Base-by-base conservation (phyloP, 129 eudicot species). In the Flaveria linearis region DNA sequence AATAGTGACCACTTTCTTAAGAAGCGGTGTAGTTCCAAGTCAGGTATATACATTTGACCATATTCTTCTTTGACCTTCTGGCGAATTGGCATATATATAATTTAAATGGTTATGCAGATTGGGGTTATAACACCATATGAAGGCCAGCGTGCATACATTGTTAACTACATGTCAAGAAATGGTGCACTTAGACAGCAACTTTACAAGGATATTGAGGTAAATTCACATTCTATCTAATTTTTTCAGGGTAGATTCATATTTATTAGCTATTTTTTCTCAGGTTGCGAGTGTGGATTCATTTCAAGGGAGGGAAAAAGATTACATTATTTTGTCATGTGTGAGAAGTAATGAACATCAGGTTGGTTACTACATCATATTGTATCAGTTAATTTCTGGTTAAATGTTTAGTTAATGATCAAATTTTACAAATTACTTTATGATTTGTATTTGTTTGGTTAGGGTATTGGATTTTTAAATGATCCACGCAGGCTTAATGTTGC, bases 251-350 rank as follows among this genome's bases (percentile, higher is more conserved):
- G 26, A 71, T 16, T 30, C 28, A 28, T 17, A n/a, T 13, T 43
- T 12, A 45, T 6, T 13, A 69, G 26, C 75, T 70, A 51, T 1
- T 25, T 51, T 16, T 67, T 43, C 46, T 12, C 87, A 92, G 96
- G 98, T 92, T 70, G 98, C 98, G 20, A 92, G 98, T 86, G 98
- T 92, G 46, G 98, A 92, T 83, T 92, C 98, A 43, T 92, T 92
- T 67, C 98, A 92, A 80, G 98, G 98, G 46, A 86, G 98, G 81
- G 98, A 89, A 77, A 92, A 92, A 66, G 98, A 92, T 76, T 92
- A 92, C 73, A 92, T 92, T 58, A 92, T 92, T 71, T 85, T 92
- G 76, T 92, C 98, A 2, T 92, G 98, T 80, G 98, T 92, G 63
- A 87, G 96, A 80, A 92, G 98, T 72, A 92, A 92, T 80, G 98